Evolutionary conservation across 768 basidiomycete genomes (phyloP).

Genomic region (Phaeolepiota aurea): DNA sequence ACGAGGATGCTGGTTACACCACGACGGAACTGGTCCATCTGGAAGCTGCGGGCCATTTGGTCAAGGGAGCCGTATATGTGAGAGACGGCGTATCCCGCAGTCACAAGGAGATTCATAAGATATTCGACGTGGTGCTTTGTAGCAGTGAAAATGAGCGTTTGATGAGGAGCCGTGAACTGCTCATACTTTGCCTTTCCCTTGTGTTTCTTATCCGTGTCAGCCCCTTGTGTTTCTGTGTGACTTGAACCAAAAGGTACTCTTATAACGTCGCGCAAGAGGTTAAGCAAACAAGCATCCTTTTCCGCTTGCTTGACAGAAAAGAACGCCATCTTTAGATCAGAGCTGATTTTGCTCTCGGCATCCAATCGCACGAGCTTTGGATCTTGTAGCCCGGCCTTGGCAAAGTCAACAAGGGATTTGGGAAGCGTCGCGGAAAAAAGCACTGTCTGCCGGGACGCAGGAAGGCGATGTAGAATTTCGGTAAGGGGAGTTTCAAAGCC

Average conservation of each 20-base stretch:
- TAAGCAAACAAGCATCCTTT: slow-evolving; percentile 86
- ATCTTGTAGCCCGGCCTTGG: slow-evolving; percentile 91
- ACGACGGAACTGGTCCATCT: slow-evolving; percentile 86
- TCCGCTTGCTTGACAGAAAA: slow-evolving; percentile 88
- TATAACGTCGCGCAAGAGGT: slow-evolving; percentile 82
- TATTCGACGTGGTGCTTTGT: slow-evolving; percentile 99
- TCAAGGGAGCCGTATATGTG: slow-evolving; percentile 95
- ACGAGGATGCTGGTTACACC: slow-evolving; percentile 79
- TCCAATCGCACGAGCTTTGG: slow-evolving; percentile 96
- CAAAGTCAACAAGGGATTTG: slow-evolving; percentile 92
- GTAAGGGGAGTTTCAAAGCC: slow-evolving; percentile 90
- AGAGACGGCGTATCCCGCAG: slow-evolving; percentile 83
- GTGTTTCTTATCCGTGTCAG: slow-evolving; percentile 25
- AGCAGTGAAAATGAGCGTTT: slow-evolving; percentile 90
- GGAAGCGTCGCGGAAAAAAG: slow-evolving; percentile 96
- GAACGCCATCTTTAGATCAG: slow-evolving; percentile 91
- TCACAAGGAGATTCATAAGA: slow-evolving; percentile 64
- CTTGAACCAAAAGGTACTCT: slow-evolving; percentile 55
- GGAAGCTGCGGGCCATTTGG: slow-evolving; percentile 79
- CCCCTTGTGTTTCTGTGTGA: slow-evolving; percentile 18
- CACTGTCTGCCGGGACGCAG: slow-evolving; percentile 80
- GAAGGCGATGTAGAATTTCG: slow-evolving; percentile 88
- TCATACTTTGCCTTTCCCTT: slow-evolving; percentile 46
- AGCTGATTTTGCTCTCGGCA: slow-evolving; percentile 90
- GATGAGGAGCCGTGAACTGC: slow-evolving; percentile 63